A percentile compares a stretch with the other conserved stretches of the same genome.
phyloP scores from a whole-genome alignment of 805 yeast species.

The Metschnikowia colocasiae region DNA sequence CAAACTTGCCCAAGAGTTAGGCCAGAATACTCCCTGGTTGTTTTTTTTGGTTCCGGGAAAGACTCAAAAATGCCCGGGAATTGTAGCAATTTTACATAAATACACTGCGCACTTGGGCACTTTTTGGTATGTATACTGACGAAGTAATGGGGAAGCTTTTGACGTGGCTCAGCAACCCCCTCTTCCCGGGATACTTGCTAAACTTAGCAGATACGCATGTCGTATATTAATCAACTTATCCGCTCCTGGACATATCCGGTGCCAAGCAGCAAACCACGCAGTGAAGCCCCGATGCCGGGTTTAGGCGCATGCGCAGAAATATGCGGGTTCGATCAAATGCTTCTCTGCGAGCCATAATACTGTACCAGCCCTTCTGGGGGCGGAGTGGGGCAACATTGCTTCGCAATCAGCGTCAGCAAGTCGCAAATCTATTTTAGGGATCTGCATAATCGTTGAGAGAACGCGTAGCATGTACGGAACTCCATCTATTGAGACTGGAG shows the following conservation, averaged over 20 bases:
- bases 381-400: background rate
- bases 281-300: background rate
- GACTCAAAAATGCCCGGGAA: background rate
- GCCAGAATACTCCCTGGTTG: background rate
- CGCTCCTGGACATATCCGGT: background rate
- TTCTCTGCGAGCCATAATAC: background rate
- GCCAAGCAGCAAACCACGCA: background rate
- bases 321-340: slow-evolving; percentile 3
- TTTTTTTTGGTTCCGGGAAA: background rate
- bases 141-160: background rate
- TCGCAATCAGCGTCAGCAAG: background rate
- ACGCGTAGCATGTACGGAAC: background rate
- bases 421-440: background rate
- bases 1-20: background rate
- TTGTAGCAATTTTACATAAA: slow-evolving; percentile 2
- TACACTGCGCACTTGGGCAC: background rate
- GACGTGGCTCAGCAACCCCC: background rate
- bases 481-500: background rate
- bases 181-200: background rate
- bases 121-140: background rate
- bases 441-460: background rate
- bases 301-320: slow-evolving; percentile 2
- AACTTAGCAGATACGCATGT: background rate
- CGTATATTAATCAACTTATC: background rate
- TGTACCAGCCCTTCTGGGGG: background rate